Base-by-base conservation (phyloP, 2,329 filamentous ascomycete species). In the Ceratocystis cacaofunesta region DNA sequence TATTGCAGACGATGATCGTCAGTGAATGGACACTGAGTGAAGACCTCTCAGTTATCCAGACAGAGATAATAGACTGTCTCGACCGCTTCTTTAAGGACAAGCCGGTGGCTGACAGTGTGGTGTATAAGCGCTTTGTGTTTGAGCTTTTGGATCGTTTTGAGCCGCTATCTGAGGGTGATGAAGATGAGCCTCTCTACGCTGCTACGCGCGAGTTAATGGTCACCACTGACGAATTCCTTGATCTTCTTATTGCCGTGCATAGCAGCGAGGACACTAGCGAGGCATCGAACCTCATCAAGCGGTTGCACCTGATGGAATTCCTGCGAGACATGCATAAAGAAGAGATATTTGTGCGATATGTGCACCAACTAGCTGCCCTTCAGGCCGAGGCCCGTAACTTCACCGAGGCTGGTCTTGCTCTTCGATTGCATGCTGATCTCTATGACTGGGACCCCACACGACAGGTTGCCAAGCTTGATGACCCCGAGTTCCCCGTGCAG, bases 11-110 rank as follows among this genome's bases (percentile, higher is more conserved):
- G 2, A 99, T 99, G 94, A 95, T 99, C 71, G 86, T 97, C 70
- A 95, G 92, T 76, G 94, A 99, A 75, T 99, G 94, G 94, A 92
- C 91, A 17, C 76, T 99, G 69, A 96, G 91, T 72, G 89, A 96
- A 73, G 92, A 97, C 73, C 77, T 99, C 61, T 88, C 88, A 1
- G 85, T 94, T 61, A 89, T 99, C 63, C 92, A 97, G 75, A 94
- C 91, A 1, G 94, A 96, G 75, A 92, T 97, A 79, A 96, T 99
- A 70, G 92, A 96, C 71, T 95, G 89, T 69, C 77, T 99, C 64
- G 94, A 99, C 72, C 80, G 82, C 28, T 84, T 96, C 63, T 96
- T 96, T 80, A 95, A 96, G 75, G 84, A 87, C 6, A 94, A 92
- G 76, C 85, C 87, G 5, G 79, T 95, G 72, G 95, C 88, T 0